Conservation (phyloP, 2,329 filamentous ascomycete genomes). For the Talaromyces islandicus region DNA sequence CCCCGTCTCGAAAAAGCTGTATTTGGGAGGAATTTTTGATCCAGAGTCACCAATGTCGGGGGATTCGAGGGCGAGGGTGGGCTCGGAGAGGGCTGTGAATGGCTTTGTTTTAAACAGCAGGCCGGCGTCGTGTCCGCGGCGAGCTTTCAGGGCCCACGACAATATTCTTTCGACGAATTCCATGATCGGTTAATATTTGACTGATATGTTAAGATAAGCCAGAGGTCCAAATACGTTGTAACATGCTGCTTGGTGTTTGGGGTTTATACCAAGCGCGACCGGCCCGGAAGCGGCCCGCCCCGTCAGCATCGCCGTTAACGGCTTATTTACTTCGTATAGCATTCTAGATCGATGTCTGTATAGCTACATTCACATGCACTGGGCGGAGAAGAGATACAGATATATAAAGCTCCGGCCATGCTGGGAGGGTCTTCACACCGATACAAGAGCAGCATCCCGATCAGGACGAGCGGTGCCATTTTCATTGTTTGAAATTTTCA, state of each 20-base stretch:
- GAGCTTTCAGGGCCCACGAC: background rate
- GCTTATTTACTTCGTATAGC: background rate
- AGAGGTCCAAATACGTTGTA: too few species aligned
- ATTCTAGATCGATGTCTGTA: too few species aligned
- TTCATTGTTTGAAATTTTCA: too few species aligned
- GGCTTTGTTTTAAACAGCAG: constrained; percentile 1
- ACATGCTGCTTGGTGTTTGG: too few species aligned
- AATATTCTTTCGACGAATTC: constrained; percentile 3
- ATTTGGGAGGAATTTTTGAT: constrained; percentile 1
- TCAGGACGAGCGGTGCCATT: too few species aligned
- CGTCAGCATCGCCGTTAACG: background rate
- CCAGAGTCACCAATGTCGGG: constrained; percentile 4
- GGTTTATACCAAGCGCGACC: too few species aligned
- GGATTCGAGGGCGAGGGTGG: constrained; percentile 7
- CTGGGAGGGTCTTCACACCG: too few species aligned
- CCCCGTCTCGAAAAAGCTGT: background rate
- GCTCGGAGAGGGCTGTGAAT: background rate
- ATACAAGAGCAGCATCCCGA: too few species aligned
- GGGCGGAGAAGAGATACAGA: too few species aligned
- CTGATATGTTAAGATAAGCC: background rate
- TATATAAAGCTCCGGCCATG: too few species aligned
- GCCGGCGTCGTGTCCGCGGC: constrained; percentile 2
- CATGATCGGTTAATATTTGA: background rate
- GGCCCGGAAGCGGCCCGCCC: too few species aligned
- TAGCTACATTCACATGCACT: background rate